Base-by-base conservation (phyloP, 2,329 filamentous ascomycete species). In the Pseudocercospora crystallina region DNA sequence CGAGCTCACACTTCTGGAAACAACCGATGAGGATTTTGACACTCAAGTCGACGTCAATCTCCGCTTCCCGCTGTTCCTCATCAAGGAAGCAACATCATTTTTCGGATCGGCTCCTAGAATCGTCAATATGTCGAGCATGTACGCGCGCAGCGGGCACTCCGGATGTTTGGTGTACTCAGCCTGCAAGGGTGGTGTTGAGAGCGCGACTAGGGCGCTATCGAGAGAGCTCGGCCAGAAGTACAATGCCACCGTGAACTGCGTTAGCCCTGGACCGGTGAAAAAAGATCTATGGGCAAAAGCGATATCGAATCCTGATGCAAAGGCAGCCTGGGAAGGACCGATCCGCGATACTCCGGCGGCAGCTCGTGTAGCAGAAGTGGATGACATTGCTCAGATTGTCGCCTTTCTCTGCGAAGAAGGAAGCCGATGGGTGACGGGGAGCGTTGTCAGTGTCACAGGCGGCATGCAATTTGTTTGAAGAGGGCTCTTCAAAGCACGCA, bases 331-430 rank as follows among this genome's bases (percentile, higher is more conserved):
- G 13, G 13, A n/a, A 15, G 17, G 34, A 13, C 17, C 34, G 34
- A 37, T 37, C 59, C 35, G 47, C 45, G 20, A 47, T 61, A 40
- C 42, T 58, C 29, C 5, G 65, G 44, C 49, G 43, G 29, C 15
- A 15, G 11, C 49, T 43, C 26, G 54, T 12, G 42, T 54, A 20
- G 54, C 38, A 12, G 32, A 37, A 31, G 44, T 43, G n/a, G 65
- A 69, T 42, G 65, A 89, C 73, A 65, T 86, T 84, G 62, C 91
- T 76, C 67, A 92, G 87, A 49, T 82, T 81, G 88, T 92, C 61
- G 59, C 61, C 0, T 63, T 61, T 37, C 37, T 69, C 29, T 62
- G 60, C 4, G 60, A 61, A 43, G 62, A 64, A 43, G 63, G 62
- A 49, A 54, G 51, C 5, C 47, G 65, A 30, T 68, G 65, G 65